A percentile compares a stretch with the other conserved stretches of the same genome.
These are phyloP conservation scores for Stevia rebaudiana DNA, from an alignment of 140 eudicot species.

Conservation along the genomic window DNA sequence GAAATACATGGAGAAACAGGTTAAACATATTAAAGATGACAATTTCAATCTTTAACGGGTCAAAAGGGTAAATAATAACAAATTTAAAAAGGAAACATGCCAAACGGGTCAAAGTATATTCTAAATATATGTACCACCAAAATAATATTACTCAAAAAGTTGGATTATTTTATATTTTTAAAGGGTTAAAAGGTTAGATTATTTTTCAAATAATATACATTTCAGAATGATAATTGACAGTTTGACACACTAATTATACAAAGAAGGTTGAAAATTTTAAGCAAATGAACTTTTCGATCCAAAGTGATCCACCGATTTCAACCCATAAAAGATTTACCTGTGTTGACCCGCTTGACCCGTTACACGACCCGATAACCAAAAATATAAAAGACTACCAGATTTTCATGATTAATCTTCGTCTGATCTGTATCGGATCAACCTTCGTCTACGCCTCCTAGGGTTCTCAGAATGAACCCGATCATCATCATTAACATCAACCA, in stretches of 20 bases:
- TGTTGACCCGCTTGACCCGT: slow-evolving; percentile 15
- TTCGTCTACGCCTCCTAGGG: slow-evolving; percentile 71
- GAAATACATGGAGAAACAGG: slow-evolving; percentile 1
- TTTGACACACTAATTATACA: not conserved
- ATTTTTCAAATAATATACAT: not conserved
- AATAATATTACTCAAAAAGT: not conserved
- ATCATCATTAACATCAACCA: slow-evolving; percentile 40
- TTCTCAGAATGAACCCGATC: slow-evolving; percentile 35
- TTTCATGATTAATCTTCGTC: slow-evolving; percentile 50
- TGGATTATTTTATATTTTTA: no score
- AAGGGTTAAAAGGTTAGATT: not conserved
- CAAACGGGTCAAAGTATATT: not conserved
- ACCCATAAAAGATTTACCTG: not conserved
- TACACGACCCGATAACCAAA: slow-evolving; percentile 11
- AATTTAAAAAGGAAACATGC: not conserved
- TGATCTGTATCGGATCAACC: slow-evolving; percentile 55
- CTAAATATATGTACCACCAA: not conserved
- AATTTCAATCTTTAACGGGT: not conserved
- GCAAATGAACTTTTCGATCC: not conserved
- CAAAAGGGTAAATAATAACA: not conserved
- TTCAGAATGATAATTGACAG: not conserved
- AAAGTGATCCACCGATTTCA: not conserved
- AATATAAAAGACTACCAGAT: slow-evolving; percentile 35
- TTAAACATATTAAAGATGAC: not conserved
- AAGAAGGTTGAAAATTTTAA: not conserved